Base-by-base conservation (phyloP, 139 green algal species). In the Cymbomonas tetramitiformis region DNA sequence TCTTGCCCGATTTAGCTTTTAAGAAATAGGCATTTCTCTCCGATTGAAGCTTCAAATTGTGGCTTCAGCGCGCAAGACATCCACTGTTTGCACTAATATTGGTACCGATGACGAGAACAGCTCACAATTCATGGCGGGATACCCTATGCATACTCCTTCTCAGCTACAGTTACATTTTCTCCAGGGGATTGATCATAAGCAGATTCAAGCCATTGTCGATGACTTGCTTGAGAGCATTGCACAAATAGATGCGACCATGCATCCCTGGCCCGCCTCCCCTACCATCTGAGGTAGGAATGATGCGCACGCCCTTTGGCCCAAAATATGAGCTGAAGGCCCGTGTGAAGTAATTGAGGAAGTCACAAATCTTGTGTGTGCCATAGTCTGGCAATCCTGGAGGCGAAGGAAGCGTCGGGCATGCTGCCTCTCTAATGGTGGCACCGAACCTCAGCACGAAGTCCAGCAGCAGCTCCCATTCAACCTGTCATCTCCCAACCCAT, bases 161-260 rank as follows among this genome's bases (percentile, higher is more conserved):
- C n/a, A n/a, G n/a, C n/a, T n/a, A n/a, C n/a, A n/a, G n/a, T 30
- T 56, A 68, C 61, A 68, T 68, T 25, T 48, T 51, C 51, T 60
- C 41, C n/a, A 68, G 43, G 6, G 61, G 61, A 41, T 68, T 46
- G 51, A 68, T 68, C 50, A 68, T 62, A 18, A 68, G 43, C 61
- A 62, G 39, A 12, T 46, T 29, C 24, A 68, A 47, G 31, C 61
- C 61, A 41, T 68, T 68, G 6, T 68, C 61, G 51, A 68, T 61
- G 21, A 54, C 40, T 38, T 68, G 61, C 51, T 53, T 61, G 38
- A 68, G 57, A 18, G 51, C 51, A 32, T 54, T 61, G 38, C 51
- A 68, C 23, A 56, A 30, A 29, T 68, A 43, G 7, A 68, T n/a
- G 25, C 61, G 39, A 19, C 41, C 38, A 41, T 62, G 51, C 50